A percentile compares a stretch with the other conserved stretches of the same genome.
Conservation (phyloP, 352 stramenopile genomes). For the Phytophthora pisi region DNA sequence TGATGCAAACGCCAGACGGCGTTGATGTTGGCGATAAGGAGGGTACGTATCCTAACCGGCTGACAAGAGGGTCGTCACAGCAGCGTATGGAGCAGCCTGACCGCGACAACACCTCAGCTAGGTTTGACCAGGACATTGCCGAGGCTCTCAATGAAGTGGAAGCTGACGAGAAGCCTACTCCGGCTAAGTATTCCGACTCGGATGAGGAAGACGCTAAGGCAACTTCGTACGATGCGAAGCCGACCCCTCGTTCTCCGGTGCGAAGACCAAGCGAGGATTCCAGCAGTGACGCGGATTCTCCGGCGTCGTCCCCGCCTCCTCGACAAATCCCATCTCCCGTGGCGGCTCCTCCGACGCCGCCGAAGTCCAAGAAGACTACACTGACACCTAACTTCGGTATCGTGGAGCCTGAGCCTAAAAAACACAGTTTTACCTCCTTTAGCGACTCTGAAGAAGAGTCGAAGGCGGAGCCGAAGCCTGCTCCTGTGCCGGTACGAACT, state of each 20-base stretch:
- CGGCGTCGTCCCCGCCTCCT: conserved; percentile 12
- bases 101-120: conserved; percentile 30
- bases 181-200: conserved; percentile 14
- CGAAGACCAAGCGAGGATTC: conserved; percentile 28
- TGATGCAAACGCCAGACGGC: conserved; percentile 89
- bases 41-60: conserved; percentile 44
- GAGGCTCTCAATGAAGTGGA: conserved; percentile 32
- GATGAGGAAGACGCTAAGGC: conserved; percentile 36
- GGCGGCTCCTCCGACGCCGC: conserved; percentile 29
- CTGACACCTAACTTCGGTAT: conserved; percentile 78
- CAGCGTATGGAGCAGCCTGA: conserved; percentile 31
- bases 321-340: conserved; percentile 22
- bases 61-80: conserved; percentile 38
- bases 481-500: conserved; percentile 45
- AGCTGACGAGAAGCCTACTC: conserved; percentile 22
- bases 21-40: conserved; percentile 77
- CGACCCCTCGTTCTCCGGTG: conserved; percentile 21
- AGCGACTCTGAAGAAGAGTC: conserved; percentile 84
- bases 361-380: conserved; percentile 39
- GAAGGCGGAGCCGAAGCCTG: conserved; percentile 68
- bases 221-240: conserved; percentile 22
- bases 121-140: conserved; percentile 48
- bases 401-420: conserved; percentile 64
- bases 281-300: conserved; percentile 24
- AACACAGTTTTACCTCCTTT: conserved; percentile 87